Evolutionary conservation across 225 moss, liverwort and hornwort species (phyloP).

Genomic region (Takakia lepidozioides): DNA sequence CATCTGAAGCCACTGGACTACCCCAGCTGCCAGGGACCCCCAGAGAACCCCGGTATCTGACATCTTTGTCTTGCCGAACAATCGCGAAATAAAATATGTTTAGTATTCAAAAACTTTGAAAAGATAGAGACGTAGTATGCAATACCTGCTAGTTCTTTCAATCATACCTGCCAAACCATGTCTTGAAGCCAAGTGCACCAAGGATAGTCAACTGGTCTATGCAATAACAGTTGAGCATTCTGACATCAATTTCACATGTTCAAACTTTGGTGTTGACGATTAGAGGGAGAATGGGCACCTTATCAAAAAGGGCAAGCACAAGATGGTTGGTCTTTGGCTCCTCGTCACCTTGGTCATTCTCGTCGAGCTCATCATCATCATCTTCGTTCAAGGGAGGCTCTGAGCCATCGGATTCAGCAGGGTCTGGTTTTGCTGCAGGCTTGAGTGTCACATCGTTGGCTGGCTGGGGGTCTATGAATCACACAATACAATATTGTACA

Average conservation of each 20-base stretch:
- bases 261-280: background rate
- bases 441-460: constrained; percentile 38
- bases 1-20: too few species aligned
- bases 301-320: constrained; percentile 98
- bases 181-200: background rate
- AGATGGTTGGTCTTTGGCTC: constrained; percentile 80
- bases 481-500: too few species aligned
- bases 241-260: too few species aligned
- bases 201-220: background rate
- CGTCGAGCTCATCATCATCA: constrained; percentile 68
- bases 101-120: background rate
- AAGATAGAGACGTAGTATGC: background rate
- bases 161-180: background rate
- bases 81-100: background rate
- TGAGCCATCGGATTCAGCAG: constrained; percentile 62
- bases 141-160: background rate
- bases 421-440: constrained; percentile 50
- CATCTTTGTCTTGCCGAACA: too few species aligned
- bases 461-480: constrained; percentile 49
- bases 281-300: constrained; percentile 28
- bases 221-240: too few species aligned
- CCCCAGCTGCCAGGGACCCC: too few species aligned
- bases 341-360: constrained; percentile 76
- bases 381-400: constrained; percentile 94
- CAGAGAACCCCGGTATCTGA: too few species aligned